These are phyloP conservation scores for Hyaloscypha hepaticicola DNA, from an alignment of 495 filamentous ascomycete genomes.

Conservation along the genomic window DNA sequence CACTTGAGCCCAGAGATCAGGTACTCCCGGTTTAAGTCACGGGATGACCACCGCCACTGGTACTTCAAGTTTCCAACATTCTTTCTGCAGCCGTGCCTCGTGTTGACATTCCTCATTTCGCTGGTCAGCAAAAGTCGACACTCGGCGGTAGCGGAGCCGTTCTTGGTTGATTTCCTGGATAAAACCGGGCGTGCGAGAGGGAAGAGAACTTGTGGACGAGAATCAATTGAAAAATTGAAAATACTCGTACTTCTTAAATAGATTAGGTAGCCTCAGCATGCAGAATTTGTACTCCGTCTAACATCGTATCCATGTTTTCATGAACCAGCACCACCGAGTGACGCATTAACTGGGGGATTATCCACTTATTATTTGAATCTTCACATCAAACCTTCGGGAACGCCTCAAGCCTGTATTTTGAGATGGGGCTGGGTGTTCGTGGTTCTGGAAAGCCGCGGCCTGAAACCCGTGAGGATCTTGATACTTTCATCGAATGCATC, in stretches of 20 bases:
- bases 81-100: background rate
- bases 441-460: background rate
- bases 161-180: constrained; percentile 1
- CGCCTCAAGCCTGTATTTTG: constrained; percentile 10
- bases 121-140: background rate
- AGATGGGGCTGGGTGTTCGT: background rate
- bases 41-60: background rate
- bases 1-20: background rate
- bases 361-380: constrained; percentile 3
- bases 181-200: background rate
- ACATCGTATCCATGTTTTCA: background rate
- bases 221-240: background rate
- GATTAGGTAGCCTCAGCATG: background rate
- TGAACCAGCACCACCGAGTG: background rate
- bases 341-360: background rate
- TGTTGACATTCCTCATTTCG: constrained; percentile 2
- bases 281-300: background rate
- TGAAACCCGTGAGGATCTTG: background rate
- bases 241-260: background rate
- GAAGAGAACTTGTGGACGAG: background rate
- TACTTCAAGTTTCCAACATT: background rate
- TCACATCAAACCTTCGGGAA: constrained; percentile 3
- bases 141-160: background rate
- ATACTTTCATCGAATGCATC: background rate
- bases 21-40: background rate